Conservation (phyloP, 331 rosid species). For the Malus hybrid region DNA sequence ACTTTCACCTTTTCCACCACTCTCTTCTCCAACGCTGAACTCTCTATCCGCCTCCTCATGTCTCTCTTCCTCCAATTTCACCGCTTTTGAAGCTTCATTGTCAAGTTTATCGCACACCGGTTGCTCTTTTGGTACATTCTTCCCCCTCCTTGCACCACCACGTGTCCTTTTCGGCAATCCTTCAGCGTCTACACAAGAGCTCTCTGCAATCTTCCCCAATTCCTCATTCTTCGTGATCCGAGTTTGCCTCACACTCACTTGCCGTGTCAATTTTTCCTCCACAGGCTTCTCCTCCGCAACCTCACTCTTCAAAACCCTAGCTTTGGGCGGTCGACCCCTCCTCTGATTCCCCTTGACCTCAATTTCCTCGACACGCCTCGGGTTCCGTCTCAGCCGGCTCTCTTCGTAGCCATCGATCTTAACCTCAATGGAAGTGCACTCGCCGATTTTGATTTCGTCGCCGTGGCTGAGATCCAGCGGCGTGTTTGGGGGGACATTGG, state of each 20-base stretch:
- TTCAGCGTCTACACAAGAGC: constrained; percentile 14
- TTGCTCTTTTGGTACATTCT: constrained; percentile 23
- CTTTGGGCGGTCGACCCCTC: not conserved
- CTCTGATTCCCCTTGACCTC: not conserved
- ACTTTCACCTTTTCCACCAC: constrained; percentile 5
- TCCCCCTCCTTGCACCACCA: constrained; percentile 24
- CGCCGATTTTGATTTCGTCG: not conserved
- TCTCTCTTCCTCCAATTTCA: not conserved
- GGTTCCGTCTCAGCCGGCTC: not conserved
- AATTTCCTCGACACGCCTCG: not conserved
- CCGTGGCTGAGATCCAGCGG: constrained; percentile 21
- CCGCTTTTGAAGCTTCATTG: not conserved
- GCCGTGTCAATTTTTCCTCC: not conserved
- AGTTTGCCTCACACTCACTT: not conserved
- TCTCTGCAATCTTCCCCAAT: constrained; percentile 10
- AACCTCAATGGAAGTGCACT: not conserved
- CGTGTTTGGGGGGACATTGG: constrained; percentile 10
- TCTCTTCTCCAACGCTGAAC: not conserved
- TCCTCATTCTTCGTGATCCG: constrained; percentile 19
- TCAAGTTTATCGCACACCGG: constrained; percentile 5
- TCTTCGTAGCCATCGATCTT: not conserved
- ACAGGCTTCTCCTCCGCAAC: not conserved
- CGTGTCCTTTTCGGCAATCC: constrained; percentile 24
- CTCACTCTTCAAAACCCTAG: not conserved
- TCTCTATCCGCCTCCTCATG: not conserved